Conservation (phyloP, 306 rosid species). For the Gynostemma pentaphyllum region DNA sequence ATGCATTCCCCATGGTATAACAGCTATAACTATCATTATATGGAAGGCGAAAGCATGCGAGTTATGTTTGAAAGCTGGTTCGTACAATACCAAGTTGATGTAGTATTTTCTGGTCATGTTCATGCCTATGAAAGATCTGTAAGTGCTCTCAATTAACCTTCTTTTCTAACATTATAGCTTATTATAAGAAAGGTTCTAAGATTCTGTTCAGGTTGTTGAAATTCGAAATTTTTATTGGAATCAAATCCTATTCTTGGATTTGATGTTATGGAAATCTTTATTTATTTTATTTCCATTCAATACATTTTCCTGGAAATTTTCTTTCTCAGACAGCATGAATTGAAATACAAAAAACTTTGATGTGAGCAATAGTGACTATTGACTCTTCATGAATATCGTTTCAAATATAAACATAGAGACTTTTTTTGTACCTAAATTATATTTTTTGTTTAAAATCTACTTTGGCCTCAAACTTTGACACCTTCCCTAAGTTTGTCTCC, state of each 20-base stretch:
- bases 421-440: no score
- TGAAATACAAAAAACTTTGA: neutral
- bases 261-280: neutral
- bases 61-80: constrained; percentile 66
- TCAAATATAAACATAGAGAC: no score
- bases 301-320: neutral
- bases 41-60: constrained; percentile 92
- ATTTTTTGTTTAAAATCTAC: no score
- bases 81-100: constrained; percentile 62
- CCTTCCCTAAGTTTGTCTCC: no score
- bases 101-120: constrained; percentile 82
- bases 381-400: no score
- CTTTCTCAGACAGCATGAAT: neutral
- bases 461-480: no score
- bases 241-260: neutral
- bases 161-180: neutral
- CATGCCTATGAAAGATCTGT: constrained; percentile 91
- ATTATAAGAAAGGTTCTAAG: neutral
- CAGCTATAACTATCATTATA: constrained; percentile 45
- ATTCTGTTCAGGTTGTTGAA: neutral
- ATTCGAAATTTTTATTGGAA: neutral
- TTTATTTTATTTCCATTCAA: neutral
- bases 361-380: neutral
- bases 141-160: constrained; percentile 14
- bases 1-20: constrained; percentile 49